These are phyloP conservation scores for Puccinia triticina DNA, from an alignment of 1,284 basidiomycete species.

Conservation along the genomic window DNA sequence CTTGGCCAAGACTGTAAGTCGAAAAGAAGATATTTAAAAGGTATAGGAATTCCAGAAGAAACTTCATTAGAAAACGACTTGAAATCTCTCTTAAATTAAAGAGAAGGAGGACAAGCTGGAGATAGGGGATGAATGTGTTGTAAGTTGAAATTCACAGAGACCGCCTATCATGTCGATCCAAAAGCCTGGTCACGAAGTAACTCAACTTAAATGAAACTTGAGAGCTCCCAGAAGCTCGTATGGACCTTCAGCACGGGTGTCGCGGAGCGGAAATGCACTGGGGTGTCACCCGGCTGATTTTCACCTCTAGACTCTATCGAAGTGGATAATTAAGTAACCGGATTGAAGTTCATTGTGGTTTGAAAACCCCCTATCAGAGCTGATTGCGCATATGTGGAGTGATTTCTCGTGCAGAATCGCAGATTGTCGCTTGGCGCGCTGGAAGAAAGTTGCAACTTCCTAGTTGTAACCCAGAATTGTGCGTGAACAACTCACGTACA, in stretches of 20 bases:
- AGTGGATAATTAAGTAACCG: not conserved
- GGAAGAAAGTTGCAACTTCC: too few species aligned
- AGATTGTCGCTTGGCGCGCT: not conserved
- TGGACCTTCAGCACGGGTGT: not conserved
- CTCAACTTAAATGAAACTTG: too few species aligned
- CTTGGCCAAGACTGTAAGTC: constrained; percentile 2
- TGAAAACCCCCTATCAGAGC: not conserved
- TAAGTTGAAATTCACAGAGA: too few species aligned
- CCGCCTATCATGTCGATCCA: too few species aligned
- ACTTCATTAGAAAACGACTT: not conserved
- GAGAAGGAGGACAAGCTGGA: not conserved
- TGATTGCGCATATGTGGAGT: not conserved
- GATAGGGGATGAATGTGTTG: not conserved
- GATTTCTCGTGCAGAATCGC: not conserved
- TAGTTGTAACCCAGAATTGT: too few species aligned
- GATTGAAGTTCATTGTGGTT: not conserved
- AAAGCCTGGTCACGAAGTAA: too few species aligned
- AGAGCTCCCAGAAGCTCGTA: too few species aligned
- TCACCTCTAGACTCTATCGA: too few species aligned
- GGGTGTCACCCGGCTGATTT: too few species aligned
- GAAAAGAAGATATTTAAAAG: not conserved
- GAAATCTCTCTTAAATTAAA: too few species aligned
- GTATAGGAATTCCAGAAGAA: not conserved
- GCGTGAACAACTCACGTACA: too few species aligned
- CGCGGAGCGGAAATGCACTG: not conserved